phyloP scores from a whole-genome alignment of 2,329 filamentous ascomycete species.

The Ophiocordyceps sinensis region DNA sequence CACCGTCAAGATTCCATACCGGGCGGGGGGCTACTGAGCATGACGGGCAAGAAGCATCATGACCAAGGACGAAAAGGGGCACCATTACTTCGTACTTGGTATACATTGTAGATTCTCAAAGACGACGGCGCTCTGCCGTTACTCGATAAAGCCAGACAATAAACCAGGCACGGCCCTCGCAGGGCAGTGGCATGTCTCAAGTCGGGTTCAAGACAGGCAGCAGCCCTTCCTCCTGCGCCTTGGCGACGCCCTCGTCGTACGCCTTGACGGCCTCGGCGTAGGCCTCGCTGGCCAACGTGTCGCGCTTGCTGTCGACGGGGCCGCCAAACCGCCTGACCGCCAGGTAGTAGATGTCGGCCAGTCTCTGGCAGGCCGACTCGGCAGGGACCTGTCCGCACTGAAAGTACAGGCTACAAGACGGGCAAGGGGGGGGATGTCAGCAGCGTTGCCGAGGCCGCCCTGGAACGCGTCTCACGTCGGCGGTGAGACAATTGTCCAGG shows the following conservation, averaged over 20 bases:
- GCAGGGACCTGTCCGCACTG: conserved; percentile 16
- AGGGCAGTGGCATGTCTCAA: no score
- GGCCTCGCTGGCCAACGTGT: conserved; percentile 14
- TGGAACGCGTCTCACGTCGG: neutral
- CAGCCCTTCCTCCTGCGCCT: conserved; percentile 19
- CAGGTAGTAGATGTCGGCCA: conserved; percentile 26
- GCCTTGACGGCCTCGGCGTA: conserved; percentile 11
- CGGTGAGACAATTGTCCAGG: neutral
- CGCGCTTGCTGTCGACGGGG: neutral
- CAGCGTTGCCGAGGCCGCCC: neutral
- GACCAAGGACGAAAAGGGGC: no score
- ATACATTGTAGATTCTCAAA: no score
- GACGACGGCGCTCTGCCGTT: no score
- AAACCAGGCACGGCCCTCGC: no score
- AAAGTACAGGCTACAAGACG: conserved; percentile 17
- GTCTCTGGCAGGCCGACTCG: conserved; percentile 13
- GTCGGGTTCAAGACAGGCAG: conserved; percentile 5
- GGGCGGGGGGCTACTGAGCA: conserved; percentile 11
- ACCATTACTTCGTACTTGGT: no score
- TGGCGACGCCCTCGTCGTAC: conserved; percentile 21
- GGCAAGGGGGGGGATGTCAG: no score
- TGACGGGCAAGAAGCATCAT: no score
- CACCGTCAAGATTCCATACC: conserved; percentile 14
- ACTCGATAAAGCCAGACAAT: no score
- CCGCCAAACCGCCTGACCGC: conserved; percentile 23